Percentiles rank a stretch among this genome's conserved stretches.
Conservation (phyloP, 768 basidiomycete genomes). For the Dioszegia crocea region DNA sequence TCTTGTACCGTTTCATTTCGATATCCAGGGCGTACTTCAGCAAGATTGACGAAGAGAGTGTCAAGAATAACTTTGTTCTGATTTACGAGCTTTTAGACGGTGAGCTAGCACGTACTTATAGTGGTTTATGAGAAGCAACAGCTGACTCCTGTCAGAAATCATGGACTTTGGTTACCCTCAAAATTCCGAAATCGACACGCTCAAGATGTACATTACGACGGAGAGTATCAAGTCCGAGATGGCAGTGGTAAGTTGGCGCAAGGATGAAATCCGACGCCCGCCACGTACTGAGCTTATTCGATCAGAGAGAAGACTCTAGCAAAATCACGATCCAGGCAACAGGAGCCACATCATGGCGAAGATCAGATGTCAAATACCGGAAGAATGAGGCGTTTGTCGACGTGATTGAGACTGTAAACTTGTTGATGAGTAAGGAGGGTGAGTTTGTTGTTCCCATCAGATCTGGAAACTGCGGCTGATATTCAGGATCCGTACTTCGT, state of each 20-base stretch:
- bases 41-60: conserved; percentile 93
- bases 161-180: conserved; percentile 99
- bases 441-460: conserved; percentile 20
- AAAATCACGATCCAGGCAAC: conserved; percentile 98
- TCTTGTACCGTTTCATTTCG: conserved; percentile 90
- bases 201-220: conserved; percentile 97
- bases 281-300: background rate
- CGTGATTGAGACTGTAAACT: conserved; percentile 91
- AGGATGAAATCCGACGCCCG: conserved; percentile 2
- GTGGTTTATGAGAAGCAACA: background rate
- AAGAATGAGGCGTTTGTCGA: conserved; percentile 99
- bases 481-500: conserved; percentile 79
- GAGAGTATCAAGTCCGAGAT: conserved; percentile 87
- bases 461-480: background rate
- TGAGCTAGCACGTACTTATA: conserved; percentile 47
- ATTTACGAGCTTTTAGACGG: conserved; percentile 98
- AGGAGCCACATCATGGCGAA: conserved; percentile 90
- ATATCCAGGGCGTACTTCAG: conserved; percentile 96
- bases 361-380: conserved; percentile 94
- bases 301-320: conserved; percentile 81
- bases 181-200: conserved; percentile 95
- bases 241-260: conserved; percentile 64
- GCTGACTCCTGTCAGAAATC: conserved; percentile 62
- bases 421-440: conserved; percentile 98
- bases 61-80: conserved; percentile 98